Conservation (phyloP, 768 basidiomycete species). For the Kwoniella heveanensis region DNA sequence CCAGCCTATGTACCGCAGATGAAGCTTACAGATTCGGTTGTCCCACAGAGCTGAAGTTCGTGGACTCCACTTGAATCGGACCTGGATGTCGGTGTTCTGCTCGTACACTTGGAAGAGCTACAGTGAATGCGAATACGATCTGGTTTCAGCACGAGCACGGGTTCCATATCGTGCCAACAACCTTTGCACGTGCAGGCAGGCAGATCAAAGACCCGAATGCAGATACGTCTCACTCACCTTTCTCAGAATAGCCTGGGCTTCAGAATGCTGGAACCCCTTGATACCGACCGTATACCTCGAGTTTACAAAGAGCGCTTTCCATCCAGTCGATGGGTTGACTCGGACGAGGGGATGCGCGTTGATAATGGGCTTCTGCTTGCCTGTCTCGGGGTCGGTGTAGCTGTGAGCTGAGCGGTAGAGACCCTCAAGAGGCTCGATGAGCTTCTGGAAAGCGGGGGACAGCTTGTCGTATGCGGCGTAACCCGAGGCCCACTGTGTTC, state of each 20-base stretch:
- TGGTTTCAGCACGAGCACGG: neutral
- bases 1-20: too few species aligned
- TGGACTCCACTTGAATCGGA: constrained; percentile 60
- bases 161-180: too few species aligned
- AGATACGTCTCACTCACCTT: too few species aligned
- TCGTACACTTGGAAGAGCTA: constrained; percentile 37
- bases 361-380: constrained; percentile 18
- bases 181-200: too few species aligned
- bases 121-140: neutral
- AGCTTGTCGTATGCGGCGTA: constrained; percentile 41
- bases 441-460: constrained; percentile 34
- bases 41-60: constrained; percentile 68
- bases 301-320: constrained; percentile 40
- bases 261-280: constrained; percentile 31
- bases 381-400: constrained; percentile 33
- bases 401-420: constrained; percentile 36
- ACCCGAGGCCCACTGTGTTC: constrained; percentile 27
- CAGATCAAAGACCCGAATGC: too few species aligned
- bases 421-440: constrained; percentile 36
- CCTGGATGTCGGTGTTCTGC: constrained; percentile 64
- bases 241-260: constrained; percentile 31
- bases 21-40: constrained; percentile 54
- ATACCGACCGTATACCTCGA: constrained; percentile 39
- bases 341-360: constrained; percentile 14
- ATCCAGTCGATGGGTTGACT: constrained; percentile 33